These are phyloP conservation scores for Plantago elongata DNA, from an alignment of 257 asterid species.

Conservation along the genomic window DNA sequence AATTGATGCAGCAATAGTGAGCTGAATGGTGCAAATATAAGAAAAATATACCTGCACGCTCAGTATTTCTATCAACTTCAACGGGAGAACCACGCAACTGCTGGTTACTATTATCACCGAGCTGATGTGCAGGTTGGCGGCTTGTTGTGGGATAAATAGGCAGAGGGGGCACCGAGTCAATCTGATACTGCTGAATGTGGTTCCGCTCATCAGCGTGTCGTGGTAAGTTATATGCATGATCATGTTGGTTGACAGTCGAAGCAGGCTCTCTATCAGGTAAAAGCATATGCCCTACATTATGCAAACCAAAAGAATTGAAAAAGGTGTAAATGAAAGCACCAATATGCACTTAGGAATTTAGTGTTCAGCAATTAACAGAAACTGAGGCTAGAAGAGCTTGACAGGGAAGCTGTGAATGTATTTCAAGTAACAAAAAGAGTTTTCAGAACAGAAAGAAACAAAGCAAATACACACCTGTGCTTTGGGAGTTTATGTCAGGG, in stretches of 20 bases:
- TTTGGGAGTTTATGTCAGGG: conserved; percentile 13
- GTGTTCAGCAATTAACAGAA: no score
- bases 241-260: conserved; percentile 3
- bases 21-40: neutral
- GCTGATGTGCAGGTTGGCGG: conserved; percentile 14
- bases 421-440: no score
- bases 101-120: conserved; percentile 4
- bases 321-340: no score
- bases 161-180: conserved; percentile 11
- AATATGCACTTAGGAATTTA: no score
- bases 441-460: no score
- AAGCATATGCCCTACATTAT: conserved; percentile 17
- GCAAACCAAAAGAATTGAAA: neutral
- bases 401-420: no score
- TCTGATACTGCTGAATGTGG: conserved; percentile 7
- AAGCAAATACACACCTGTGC: conserved; percentile 14
- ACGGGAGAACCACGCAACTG: conserved; percentile 17
- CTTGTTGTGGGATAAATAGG: conserved; percentile 13
- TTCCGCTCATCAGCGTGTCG: neutral
- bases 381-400: no score
- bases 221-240: conserved; percentile 12
- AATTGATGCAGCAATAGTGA: neutral
- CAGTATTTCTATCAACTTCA: conserved; percentile 18
- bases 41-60: conserved; percentile 13
- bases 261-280: conserved; percentile 13